Evolutionary conservation across 371 early-diverging fungal species (phyloP).

Genomic region (Mortierella sp.): DNA sequence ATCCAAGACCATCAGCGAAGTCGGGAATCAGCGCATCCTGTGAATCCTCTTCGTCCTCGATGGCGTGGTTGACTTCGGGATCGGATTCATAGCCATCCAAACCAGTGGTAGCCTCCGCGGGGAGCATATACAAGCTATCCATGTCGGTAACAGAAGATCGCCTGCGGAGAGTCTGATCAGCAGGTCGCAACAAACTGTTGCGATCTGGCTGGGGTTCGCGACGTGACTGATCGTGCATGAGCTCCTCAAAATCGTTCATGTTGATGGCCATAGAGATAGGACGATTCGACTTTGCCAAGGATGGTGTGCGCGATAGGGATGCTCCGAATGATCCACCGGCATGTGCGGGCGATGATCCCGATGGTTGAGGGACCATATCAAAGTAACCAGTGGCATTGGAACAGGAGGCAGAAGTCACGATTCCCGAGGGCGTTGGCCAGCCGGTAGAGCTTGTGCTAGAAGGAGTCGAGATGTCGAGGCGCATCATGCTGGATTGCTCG

Average conservation of each 20-base stretch:
- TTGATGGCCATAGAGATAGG: conserved; percentile 22
- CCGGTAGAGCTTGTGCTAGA: conserved; percentile 30
- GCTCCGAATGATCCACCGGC: conserved; percentile 9
- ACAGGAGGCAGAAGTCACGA: conserved; percentile 13
- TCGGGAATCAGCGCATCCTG: conserved; percentile 28
- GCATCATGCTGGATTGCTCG: conserved; percentile 19
- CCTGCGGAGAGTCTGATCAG: conserved; percentile 14
- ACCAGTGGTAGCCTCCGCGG: conserved; percentile 6
- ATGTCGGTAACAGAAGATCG: conserved; percentile 42
- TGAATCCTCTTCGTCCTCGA: conserved; percentile 4
- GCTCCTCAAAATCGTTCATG: conserved; percentile 35
- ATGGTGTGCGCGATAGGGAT: conserved; percentile 30
- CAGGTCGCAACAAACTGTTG: conserved; percentile 21
- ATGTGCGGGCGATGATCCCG: conserved; percentile 35
- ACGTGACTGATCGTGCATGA: conserved; percentile 38
- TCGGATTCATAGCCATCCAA: conserved; percentile 50
- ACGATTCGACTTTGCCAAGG: conserved; percentile 14
- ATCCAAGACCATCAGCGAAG: conserved; percentile 44
- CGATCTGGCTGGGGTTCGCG: conserved; percentile 26
- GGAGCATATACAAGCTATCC: conserved; percentile 29
- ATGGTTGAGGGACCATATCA: conserved; percentile 14
- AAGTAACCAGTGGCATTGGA: conserved; percentile 30
- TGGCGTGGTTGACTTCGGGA: conserved; percentile 35
- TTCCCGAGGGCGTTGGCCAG: conserved; percentile 5
- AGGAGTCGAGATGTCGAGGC: conserved; percentile 36